A percentile compares a stretch with the other conserved stretches of the same genome.
These are phyloP conservation scores for Metschnikowia amazonensis DNA, from an alignment of 805 yeast genomes.

Conservation along the genomic window DNA sequence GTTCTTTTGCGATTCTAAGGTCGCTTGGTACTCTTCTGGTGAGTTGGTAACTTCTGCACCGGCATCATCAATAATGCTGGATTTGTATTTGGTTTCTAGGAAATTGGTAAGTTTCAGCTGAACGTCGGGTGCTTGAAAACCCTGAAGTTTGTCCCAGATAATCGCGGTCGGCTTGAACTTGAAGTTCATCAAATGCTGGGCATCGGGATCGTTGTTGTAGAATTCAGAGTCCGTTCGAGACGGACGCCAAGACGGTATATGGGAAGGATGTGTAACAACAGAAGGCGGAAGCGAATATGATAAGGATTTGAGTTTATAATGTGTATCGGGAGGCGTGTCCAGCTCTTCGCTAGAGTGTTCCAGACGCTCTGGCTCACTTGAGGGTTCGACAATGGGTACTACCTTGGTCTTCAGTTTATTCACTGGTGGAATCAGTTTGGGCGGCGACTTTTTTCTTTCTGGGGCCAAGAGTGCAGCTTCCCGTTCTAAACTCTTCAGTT, in stretches of 20 bases:
- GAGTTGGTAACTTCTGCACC: conserved; percentile 30
- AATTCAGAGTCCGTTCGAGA: conserved; percentile 19
- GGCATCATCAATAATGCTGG: conserved; percentile 38
- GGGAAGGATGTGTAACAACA: conserved; percentile 42
- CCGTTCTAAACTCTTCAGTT: conserved; percentile 20
- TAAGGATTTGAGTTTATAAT: conserved; percentile 27
- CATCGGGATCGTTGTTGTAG: conserved; percentile 14
- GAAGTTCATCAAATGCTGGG: conserved; percentile 23
- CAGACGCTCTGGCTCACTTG: background rate
- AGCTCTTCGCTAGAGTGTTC: conserved; percentile 1
- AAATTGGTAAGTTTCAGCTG: conserved; percentile 25
- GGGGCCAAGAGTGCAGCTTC: conserved; percentile 16
- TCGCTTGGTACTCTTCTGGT: conserved; percentile 56
- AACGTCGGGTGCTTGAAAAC: conserved; percentile 25
- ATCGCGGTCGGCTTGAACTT: conserved; percentile 5
- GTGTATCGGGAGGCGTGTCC: conserved; percentile 13
- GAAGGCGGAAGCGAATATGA: conserved; percentile 34
- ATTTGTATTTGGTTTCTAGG: conserved; percentile 27
- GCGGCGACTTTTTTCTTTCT: background rate
- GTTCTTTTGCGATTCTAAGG: conserved; percentile 50
- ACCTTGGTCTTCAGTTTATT: background rate
- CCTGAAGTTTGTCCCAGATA: conserved; percentile 13
- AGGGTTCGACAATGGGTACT: background rate
- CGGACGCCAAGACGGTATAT: conserved; percentile 41
- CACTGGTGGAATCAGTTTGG: background rate